Percentiles rank a stretch among this genome's conserved stretches.
Conservation (phyloP, 257 asterid species). For the Marsdenia floribunda region DNA sequence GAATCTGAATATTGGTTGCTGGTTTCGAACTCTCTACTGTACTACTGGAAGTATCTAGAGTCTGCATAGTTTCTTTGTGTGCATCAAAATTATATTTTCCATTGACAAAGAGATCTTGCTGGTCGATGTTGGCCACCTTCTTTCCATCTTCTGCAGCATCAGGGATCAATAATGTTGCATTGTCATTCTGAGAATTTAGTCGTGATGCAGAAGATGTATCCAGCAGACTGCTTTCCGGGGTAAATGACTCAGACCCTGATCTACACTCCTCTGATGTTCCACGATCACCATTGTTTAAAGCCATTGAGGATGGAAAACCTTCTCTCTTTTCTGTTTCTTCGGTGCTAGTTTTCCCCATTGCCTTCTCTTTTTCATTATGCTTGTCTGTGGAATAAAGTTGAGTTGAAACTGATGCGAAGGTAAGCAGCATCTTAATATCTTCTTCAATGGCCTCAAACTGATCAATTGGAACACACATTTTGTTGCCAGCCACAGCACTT, state of each 20-base stretch:
- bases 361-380: conserved; percentile 10
- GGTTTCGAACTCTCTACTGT: not conserved
- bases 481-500: not conserved
- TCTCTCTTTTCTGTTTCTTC: conserved; percentile 17
- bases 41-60: not conserved
- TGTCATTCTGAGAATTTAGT: not conserved
- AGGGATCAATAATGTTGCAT: not conserved
- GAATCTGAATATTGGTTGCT: conserved; percentile 16
- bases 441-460: conserved; percentile 8
- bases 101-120: not conserved
- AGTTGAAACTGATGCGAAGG: conserved; percentile 6
- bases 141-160: conserved; percentile 16
- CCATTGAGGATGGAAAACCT: conserved; percentile 7
- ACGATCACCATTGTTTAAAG: not conserved
- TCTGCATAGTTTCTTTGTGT: not conserved
- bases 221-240: conserved; percentile 2
- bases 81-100: conserved; percentile 3
- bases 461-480: not conserved
- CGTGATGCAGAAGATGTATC: not conserved
- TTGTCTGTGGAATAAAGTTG: conserved; percentile 1
- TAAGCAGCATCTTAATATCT: conserved; percentile 11
- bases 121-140: not conserved
- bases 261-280: not conserved
- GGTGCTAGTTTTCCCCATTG: not conserved
- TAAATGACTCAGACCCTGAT: not conserved